Conservation (phyloP, 2,329 filamentous ascomycete species). For the Fusarium metavorans region DNA sequence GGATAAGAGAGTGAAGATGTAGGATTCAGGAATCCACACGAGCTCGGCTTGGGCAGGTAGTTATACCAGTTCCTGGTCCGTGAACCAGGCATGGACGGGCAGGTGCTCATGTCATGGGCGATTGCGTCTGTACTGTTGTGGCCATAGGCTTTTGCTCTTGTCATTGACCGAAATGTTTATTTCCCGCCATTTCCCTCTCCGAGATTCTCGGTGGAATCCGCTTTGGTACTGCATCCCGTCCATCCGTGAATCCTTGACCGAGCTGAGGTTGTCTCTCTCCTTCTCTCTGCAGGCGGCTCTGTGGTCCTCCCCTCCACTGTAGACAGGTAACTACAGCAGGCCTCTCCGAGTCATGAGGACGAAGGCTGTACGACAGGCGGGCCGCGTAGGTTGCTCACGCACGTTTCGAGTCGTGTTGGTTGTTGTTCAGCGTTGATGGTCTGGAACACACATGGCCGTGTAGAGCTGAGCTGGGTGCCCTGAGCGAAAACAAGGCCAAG, state of each 20-base stretch:
- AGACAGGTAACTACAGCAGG: not conserved
- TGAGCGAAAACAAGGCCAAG: constrained; percentile 26
- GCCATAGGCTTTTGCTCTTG: constrained; percentile 19
- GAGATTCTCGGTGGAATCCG: not conserved
- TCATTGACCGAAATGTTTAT: constrained; percentile 2
- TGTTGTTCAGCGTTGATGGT: constrained; percentile 17
- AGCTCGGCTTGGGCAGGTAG: constrained; percentile 22
- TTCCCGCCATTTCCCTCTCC: not conserved
- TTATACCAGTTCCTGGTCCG: constrained; percentile 17
- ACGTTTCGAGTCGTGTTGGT: constrained; percentile 3
- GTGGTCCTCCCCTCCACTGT: constrained; percentile 1
- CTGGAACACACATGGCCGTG: constrained; percentile 24
- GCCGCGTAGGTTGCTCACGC: constrained; percentile 1
- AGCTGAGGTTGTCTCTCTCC: not conserved
- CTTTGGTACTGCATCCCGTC: not conserved
- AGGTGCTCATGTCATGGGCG: not conserved
- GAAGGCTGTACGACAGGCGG: constrained; percentile 25
- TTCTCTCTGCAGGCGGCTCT: constrained; percentile 1
- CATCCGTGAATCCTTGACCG: constrained; percentile 1
- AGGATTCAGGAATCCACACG: not conserved
- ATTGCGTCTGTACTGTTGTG: constrained; percentile 5
- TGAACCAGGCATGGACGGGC: constrained; percentile 15
- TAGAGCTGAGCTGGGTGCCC: constrained; percentile 13
- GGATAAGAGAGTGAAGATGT: not conserved
- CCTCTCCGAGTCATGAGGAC: constrained; percentile 35